phyloP scores from a whole-genome alignment of 345 rosid genomes.

The Pistacia vera region DNA sequence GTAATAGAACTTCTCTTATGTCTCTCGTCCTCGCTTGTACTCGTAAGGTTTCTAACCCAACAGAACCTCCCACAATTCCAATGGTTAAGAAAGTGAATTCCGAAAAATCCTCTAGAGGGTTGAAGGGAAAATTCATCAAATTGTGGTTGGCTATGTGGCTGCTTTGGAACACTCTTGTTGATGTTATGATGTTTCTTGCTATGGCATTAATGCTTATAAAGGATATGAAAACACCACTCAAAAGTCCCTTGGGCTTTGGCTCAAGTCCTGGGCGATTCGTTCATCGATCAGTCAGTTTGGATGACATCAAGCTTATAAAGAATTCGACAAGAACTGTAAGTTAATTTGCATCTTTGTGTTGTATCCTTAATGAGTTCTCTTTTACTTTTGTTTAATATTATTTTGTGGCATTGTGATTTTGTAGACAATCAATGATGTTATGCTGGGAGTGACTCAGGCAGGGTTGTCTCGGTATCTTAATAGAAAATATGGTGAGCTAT shows the following conservation, averaged over 20 bases:
- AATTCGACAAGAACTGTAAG: constrained; percentile 29
- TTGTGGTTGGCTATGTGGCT: constrained; percentile 7
- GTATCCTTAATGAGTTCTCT: no score
- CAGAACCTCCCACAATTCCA: constrained; percentile 22
- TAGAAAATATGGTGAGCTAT: constrained; percentile 31
- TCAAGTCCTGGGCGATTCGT: constrained; percentile 26
- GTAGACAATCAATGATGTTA: constrained; percentile 45
- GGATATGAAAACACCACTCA: constrained; percentile 37
- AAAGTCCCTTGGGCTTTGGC: constrained; percentile 23
- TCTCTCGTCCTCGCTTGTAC: constrained; percentile 23
- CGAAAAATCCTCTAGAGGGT: not conserved
- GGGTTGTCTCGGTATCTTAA: constrained; percentile 47
- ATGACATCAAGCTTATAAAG: constrained; percentile 37
- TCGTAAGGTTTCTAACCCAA: constrained; percentile 15
- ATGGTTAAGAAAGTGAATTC: not conserved
- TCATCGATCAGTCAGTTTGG: constrained; percentile 28
- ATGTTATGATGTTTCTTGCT: constrained; percentile 23
- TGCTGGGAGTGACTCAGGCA: constrained; percentile 41
- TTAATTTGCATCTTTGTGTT: not conserved
- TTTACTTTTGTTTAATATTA: no score
- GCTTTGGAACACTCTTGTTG: constrained; percentile 33
- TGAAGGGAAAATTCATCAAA: not conserved
- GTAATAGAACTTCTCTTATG: no score
- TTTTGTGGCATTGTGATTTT: not conserved
- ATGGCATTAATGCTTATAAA: constrained; percentile 22